Conservation (phyloP, 805 yeast species). For the Lipomyces yamanashiensis region DNA sequence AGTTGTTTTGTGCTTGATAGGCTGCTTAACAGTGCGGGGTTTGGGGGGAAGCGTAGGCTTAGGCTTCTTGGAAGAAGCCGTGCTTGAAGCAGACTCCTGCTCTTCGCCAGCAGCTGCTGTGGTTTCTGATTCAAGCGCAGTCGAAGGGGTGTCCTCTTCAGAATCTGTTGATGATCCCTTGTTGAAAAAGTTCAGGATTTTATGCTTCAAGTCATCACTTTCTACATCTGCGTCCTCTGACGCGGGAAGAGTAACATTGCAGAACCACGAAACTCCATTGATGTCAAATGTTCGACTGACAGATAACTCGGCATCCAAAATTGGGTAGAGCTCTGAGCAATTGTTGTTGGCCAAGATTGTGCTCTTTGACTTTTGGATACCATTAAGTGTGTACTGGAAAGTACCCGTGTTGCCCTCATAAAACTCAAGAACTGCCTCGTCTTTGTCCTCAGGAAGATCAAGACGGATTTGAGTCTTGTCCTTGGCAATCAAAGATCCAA, state of each 20-base stretch:
- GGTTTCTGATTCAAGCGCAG: constrained; percentile 27
- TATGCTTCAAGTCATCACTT: constrained; percentile 43
- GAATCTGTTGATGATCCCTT: constrained; percentile 1
- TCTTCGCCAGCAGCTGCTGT: constrained; percentile 27
- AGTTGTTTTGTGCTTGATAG: constrained; percentile 39
- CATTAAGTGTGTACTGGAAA: constrained; percentile 14
- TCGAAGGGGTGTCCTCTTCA: constrained; percentile 15
- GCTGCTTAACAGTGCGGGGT: constrained; percentile 32
- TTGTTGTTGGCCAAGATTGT: constrained; percentile 14
- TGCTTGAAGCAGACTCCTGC: constrained; percentile 32
- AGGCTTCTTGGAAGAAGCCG: constrained; percentile 31
- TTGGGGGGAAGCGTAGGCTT: constrained; percentile 28
- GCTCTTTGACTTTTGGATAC: constrained; percentile 21
- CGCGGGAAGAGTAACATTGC: constrained; percentile 37
- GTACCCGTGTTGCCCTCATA: constrained; percentile 18
- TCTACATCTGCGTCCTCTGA: constrained; percentile 42
- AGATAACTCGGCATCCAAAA: constrained; percentile 27
- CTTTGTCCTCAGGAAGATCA: constrained; percentile 14
- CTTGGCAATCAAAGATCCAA: constrained; percentile 51
- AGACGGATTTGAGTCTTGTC: constrained; percentile 6
- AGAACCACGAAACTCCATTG: constrained; percentile 18
- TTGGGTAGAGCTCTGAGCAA: constrained; percentile 26
- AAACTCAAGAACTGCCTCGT: constrained; percentile 20
- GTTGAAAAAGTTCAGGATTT: constrained; percentile 29
- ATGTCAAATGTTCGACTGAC: constrained; percentile 26